These are phyloP conservation scores for Asterella californica DNA, from an alignment of 225 moss, liverwort and hornwort species.

Conservation along the genomic window DNA sequence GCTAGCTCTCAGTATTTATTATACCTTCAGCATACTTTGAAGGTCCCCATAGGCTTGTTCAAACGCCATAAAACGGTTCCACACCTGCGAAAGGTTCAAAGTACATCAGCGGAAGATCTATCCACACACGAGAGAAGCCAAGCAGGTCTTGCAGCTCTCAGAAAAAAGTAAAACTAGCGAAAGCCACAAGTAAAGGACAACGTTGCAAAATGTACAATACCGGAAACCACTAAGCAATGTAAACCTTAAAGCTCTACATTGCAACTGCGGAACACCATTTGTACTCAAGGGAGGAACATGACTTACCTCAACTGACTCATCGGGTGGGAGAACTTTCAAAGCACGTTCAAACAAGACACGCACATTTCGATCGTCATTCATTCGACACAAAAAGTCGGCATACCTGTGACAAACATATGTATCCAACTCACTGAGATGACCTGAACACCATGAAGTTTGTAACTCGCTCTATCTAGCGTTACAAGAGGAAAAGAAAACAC, in stretches of 20 bases:
- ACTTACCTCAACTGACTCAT: slow-evolving; percentile 79
- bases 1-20: neutral
- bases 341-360: slow-evolving; percentile 98
- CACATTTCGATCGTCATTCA: slow-evolving; percentile 98
- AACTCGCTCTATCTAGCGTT: neutral
- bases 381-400: slow-evolving; percentile 94
- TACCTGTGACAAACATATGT: slow-evolving; percentile 44
- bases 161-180: too few relatives aligned
- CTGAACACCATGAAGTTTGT: neutral
- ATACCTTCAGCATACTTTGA: slow-evolving; percentile 88
- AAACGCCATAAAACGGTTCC: slow-evolving; percentile 92
- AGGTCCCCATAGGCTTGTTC: slow-evolving; percentile 96
- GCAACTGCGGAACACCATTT: neutral
- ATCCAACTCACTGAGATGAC: too few relatives aligned
- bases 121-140: neutral
- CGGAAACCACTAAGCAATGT: neutral
- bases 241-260: neutral
- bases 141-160: neutral
- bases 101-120: neutral
- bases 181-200: too few relatives aligned
- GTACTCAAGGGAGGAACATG: neutral
- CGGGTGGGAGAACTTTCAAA: slow-evolving; percentile 81
- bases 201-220: neutral
- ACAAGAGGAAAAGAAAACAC: neutral
- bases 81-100: slow-evolving; percentile 57